Evolutionary conservation across 768 basidiomycete species (phyloP).

Genomic region (Mycena haematopus): DNA sequence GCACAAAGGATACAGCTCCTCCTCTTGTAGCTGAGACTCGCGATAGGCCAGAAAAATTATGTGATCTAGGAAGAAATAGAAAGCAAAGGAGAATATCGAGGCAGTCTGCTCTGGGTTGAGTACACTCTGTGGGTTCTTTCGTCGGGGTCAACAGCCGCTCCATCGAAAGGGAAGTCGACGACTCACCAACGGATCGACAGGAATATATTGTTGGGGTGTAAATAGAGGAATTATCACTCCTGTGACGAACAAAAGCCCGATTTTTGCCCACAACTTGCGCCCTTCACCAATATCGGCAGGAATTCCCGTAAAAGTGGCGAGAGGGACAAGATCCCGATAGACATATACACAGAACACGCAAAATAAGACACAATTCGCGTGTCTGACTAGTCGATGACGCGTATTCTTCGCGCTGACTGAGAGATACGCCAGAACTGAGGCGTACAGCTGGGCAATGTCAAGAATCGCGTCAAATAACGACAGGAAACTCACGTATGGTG

Average conservation of each 20-base stretch:
- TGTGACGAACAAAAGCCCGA: conserved; percentile 51
- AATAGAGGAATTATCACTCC: conserved; percentile 60
- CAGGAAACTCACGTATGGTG: conserved; percentile 21
- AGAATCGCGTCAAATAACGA: background rate
- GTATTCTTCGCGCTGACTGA: conserved; percentile 44
- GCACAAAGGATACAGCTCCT: conserved; percentile 68
- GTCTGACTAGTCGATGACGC: conserved; percentile 45
- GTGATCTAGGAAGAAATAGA: conserved; percentile 62
- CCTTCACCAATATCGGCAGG: conserved; percentile 58
- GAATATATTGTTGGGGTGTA: conserved; percentile 62
- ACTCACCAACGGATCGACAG: conserved; percentile 54
- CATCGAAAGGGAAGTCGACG: background rate
- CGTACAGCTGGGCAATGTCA: conserved; percentile 43
- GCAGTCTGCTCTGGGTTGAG: conserved; percentile 57
- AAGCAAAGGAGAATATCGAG: conserved; percentile 47
- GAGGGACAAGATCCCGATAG: conserved; percentile 64
- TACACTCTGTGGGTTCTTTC: conserved; percentile 1
- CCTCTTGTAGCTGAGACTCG: conserved; percentile 47
- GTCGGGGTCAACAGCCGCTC: background rate
- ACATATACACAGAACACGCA: conserved; percentile 53
- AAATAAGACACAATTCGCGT: conserved; percentile 55
- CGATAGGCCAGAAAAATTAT: conserved; percentile 51
- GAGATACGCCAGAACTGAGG: conserved; percentile 47
- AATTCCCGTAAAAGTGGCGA: conserved; percentile 55
- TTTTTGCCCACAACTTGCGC: conserved; percentile 55